Percentiles rank a stretch among this genome's conserved stretches.
These are phyloP conservation scores for Ottelia alismoides DNA, from an alignment of 106 monocot species.

Conservation along the genomic window DNA sequence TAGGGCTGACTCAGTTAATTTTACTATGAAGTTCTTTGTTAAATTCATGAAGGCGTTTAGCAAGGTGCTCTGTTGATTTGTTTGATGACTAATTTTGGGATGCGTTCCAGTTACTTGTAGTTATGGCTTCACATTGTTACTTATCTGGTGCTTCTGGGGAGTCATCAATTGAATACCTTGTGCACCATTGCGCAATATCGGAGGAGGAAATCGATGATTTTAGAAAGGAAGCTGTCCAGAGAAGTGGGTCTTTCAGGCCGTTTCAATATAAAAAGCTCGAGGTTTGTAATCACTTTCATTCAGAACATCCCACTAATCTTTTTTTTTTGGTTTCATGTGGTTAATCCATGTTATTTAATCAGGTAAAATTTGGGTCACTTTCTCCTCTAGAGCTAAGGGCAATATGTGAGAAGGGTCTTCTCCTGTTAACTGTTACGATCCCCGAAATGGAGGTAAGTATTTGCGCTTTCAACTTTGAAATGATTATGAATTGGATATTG, in stretches of 20 bases:
- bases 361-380: conserved; percentile 42
- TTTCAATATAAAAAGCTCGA: conserved; percentile 64
- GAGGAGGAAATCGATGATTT: conserved; percentile 47
- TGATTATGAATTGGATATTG: too few species aligned
- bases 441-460: conserved; percentile 98
- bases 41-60: too few species aligned
- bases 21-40: too few species aligned
- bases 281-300: conserved; percentile 43
- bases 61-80: background rate
- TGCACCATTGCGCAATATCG: conserved; percentile 65
- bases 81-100: background rate
- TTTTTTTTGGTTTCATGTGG: too few species aligned
- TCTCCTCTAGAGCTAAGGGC: conserved; percentile 56
- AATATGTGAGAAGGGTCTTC: conserved; percentile 82
- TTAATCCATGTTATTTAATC: too few species aligned
- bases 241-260: conserved; percentile 28
- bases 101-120: conserved; percentile 63
- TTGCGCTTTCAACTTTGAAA: too few species aligned
- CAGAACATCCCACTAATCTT: too few species aligned
- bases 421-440: conserved; percentile 80
- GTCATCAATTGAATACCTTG: conserved; percentile 73
- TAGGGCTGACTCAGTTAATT: too few species aligned
- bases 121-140: conserved; percentile 98
- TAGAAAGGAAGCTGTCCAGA: conserved; percentile 26
- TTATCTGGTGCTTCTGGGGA: conserved; percentile 56